Conservation (phyloP, 306 rosid genomes). For the Dalbergia oliveri region DNA sequence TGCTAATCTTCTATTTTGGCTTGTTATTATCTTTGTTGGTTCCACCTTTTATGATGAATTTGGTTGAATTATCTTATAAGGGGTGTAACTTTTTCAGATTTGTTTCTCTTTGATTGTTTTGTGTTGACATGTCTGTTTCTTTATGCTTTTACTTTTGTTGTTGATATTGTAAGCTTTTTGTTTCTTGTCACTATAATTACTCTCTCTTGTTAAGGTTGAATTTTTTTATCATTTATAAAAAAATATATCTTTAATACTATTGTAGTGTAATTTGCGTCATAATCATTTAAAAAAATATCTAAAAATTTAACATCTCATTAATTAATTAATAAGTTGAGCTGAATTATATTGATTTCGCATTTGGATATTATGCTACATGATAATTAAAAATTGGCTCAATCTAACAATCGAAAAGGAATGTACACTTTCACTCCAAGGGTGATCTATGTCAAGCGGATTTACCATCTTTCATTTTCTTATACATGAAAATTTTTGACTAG, state of each 20-base stretch:
- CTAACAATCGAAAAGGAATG: conserved; percentile 50
- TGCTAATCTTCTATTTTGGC: no score
- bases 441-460: conserved; percentile 51
- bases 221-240: no score
- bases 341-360: conserved; percentile 4
- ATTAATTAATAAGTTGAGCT: not conserved
- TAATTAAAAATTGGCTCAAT: conserved; percentile 47
- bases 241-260: not conserved
- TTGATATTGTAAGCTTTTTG: no score
- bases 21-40: no score
- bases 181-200: no score
- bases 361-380: conserved; percentile 24
- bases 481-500: conserved; percentile 60
- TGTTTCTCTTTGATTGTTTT: no score
- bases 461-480: conserved; percentile 36
- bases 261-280: not conserved
- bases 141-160: no score
- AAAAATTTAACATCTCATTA: not conserved
- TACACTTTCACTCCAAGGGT: conserved; percentile 53
- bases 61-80: no score
- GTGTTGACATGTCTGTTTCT: no score
- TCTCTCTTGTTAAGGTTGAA: no score
- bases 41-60: no score
- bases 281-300: not conserved
- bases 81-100: no score